These are phyloP conservation scores for Penicillium desertorum DNA, from an alignment of 495 filamentous ascomycete genomes.

Conservation along the genomic window DNA sequence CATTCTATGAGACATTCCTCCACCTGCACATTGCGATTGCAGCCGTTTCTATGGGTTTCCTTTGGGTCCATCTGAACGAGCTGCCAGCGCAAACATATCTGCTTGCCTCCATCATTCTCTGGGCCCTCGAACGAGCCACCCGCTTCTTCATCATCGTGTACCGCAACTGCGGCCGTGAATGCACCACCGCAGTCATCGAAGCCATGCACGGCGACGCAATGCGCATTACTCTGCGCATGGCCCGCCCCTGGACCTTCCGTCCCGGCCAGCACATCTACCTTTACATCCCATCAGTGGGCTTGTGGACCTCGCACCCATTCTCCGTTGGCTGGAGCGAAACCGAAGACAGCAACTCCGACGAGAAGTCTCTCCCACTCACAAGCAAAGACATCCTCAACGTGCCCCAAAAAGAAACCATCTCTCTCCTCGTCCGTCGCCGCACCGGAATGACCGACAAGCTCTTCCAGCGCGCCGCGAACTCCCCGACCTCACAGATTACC, in stretches of 20 bases:
- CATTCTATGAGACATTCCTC: slow-evolving; percentile 95
- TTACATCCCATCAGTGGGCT: slow-evolving; percentile 70
- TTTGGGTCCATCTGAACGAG: slow-evolving; percentile 72
- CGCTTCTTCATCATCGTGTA: slow-evolving; percentile 69
- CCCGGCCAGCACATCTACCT: slow-evolving; percentile 90
- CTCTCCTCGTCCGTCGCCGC: slow-evolving; percentile 79
- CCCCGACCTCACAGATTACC: slow-evolving; percentile 45
- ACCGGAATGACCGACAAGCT: slow-evolving; percentile 85
- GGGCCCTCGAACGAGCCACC: slow-evolving; percentile 70
- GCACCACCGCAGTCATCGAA: slow-evolving; percentile 71
- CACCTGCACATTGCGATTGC: slow-evolving; percentile 75
- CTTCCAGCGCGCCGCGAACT: slow-evolving; percentile 58
- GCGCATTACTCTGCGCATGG: slow-evolving; percentile 77
- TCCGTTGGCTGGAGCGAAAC: slow-evolving; percentile 81
- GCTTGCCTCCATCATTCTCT: slow-evolving; percentile 65
- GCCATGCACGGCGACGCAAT: slow-evolving; percentile 78
- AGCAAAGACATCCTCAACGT: slow-evolving; percentile 33
- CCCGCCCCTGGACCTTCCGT: slow-evolving; percentile 70
- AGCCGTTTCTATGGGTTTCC: slow-evolving; percentile 56
- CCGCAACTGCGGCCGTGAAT: slow-evolving; percentile 63
- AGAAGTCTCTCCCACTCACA: slow-evolving; percentile 45
- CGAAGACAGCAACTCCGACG: slow-evolving; percentile 35
- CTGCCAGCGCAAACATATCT: slow-evolving; percentile 66
- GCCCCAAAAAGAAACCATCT: slow-evolving; percentile 58
- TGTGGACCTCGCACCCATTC: slow-evolving; percentile 91